Conservation (phyloP, 352 stramenopile species). For the Globisporangium parvum region DNA sequence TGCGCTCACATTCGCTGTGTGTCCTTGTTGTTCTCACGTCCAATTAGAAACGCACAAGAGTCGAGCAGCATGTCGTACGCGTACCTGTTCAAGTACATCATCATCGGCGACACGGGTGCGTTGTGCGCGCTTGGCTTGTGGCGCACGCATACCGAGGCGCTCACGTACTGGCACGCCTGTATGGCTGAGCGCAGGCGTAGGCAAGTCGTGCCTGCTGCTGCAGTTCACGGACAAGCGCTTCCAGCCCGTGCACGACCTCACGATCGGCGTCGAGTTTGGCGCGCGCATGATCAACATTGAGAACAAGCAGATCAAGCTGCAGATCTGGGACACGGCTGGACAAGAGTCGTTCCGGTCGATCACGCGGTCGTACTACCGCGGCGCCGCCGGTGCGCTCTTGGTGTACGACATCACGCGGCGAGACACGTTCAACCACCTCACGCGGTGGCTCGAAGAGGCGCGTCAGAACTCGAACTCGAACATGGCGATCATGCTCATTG, state of each 20-base stretch:
- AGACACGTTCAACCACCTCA: constrained; percentile 99
- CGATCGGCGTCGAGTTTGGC: constrained; percentile 99
- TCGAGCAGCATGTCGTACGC: constrained; percentile 83
- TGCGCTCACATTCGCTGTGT: not conserved
- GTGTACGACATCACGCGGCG: constrained; percentile 98
- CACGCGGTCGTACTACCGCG: constrained; percentile 98
- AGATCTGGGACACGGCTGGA: constrained; percentile 98
- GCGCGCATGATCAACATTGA: constrained; percentile 99
- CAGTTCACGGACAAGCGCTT: constrained; percentile 99
- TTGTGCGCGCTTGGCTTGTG: not conserved
- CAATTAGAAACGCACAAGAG: not conserved
- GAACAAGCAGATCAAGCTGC: constrained; percentile 97
- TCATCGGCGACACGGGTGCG: constrained; percentile 97
- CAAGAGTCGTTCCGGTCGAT: constrained; percentile 99
- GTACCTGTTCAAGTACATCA: constrained; percentile 98
- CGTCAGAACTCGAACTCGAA: constrained; percentile 98
- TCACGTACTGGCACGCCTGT: not conserved
- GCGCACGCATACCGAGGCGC: too few relatives aligned
- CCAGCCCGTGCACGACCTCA: constrained; percentile 98
- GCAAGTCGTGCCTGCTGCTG: constrained; percentile 99
- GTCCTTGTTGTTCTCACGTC: too few relatives aligned
- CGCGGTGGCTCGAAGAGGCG: constrained; percentile 97
- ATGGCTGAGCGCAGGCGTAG: constrained; percentile 82
- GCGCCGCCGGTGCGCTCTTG: constrained; percentile 94
- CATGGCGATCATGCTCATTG: constrained; percentile 99